Evolutionary conservation across 345 rosid species (phyloP).

Genomic region (Dovyalis caffra): DNA sequence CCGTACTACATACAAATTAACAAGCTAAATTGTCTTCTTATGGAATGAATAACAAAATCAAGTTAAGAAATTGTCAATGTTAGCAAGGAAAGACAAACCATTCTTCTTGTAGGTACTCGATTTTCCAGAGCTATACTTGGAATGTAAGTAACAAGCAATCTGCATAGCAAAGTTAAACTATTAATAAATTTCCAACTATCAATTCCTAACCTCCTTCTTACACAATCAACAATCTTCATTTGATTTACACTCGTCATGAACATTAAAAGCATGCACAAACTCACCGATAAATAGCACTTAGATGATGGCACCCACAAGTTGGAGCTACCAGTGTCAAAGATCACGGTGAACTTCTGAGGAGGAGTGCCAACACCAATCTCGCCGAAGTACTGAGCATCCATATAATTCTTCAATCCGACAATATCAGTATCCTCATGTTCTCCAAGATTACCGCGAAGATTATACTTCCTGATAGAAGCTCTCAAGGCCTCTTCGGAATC

Average conservation of each 20-base stretch:
- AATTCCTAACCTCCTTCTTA: neutral
- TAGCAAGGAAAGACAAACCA: slow-evolving; percentile 17
- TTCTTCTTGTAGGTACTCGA: slow-evolving; percentile 36
- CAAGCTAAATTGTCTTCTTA: neutral
- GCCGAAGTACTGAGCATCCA: slow-evolving; percentile 38
- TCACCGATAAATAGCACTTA: slow-evolving; percentile 26
- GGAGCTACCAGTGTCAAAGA: slow-evolving; percentile 42
- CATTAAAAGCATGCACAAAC: neutral
- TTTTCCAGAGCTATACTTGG: slow-evolving; percentile 34
- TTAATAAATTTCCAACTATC: neutral
- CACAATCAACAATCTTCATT: neutral
- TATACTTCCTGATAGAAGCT: slow-evolving; percentile 11
- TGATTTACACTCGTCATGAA: neutral
- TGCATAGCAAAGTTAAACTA: neutral
- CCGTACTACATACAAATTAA: neutral
- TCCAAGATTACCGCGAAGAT: slow-evolving; percentile 8
- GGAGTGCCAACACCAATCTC: slow-evolving; percentile 38
- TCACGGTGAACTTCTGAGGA: slow-evolving; percentile 36
- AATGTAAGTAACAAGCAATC: slow-evolving; percentile 34
- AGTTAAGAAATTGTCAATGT: neutral
- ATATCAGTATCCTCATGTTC: slow-evolving; percentile 29
- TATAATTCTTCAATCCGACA: slow-evolving; percentile 30
- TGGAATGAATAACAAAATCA: neutral
- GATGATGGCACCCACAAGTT: slow-evolving; percentile 45
- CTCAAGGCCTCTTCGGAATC: slow-evolving; percentile 13